Base-by-base conservation (phyloP, 1,139 yeast genomes). In the Kodamaea arcana region DNA sequence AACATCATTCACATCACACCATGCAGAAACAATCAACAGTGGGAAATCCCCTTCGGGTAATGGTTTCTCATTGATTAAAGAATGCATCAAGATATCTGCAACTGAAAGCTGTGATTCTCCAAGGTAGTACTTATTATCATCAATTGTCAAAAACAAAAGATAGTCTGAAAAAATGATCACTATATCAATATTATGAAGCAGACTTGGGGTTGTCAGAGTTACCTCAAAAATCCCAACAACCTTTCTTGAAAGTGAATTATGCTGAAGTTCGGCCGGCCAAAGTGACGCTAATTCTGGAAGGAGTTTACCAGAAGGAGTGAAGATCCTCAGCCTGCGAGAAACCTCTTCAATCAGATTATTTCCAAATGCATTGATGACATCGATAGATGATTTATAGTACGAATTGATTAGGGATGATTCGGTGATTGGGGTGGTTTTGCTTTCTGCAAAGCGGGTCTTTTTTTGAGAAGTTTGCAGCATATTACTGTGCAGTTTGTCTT, bases 251-350 rank as follows among this genome's bases (percentile, higher is more conserved):
- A 87, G 57, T 97, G 97, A 88, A 17, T 95, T 95, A 50, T 81
- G 82, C 46, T 86, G 95, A 18, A 90, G 66, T 47, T 83, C 90
- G 0, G 77, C 62, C 0, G 97, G 97, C 97, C 97, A 90, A 15
- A 78, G 78, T 8, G 76, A 69, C 5, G 96, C 94, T 17, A 88
- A 57, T 50, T 87, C 96, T 0, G 94, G 82, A 29, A 90, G 62
- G 2, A 90, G 72, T 53, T 86, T 87, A 0, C 97, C 97, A 0
- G 95, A 82, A 1, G 97, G 95, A 0, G 97, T 88, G 52, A 88
- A 86, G 0, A 87, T 78, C 42, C 96, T 69, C 29, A 78, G 72
- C 17, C 42, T 44, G 7, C 25, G 26, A 3, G 18, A 5, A 1
- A 21, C 22, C 15, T 21, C 20, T 73, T 75, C 12, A 78, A 71